Conservation (phyloP, 305 asterid species). For the Fraxinus paxiana region DNA sequence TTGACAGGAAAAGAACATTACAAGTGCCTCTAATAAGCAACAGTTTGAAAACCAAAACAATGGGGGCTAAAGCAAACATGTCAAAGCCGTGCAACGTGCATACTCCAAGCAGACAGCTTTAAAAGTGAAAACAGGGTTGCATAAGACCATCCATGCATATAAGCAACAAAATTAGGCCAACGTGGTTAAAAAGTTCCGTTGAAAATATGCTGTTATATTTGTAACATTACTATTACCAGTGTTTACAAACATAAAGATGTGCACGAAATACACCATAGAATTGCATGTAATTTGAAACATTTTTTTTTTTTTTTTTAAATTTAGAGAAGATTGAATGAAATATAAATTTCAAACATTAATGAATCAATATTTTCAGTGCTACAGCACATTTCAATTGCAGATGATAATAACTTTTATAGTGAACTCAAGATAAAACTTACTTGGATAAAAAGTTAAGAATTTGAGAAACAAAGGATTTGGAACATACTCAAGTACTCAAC, state of each 20-base stretch:
- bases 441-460: background rate
- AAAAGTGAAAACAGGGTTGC: background rate
- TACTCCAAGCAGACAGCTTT: background rate
- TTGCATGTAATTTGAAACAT: background rate
- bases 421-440: constrained; percentile 14
- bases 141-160: background rate
- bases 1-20: constrained; percentile 14
- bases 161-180: background rate
- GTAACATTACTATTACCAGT: background rate
- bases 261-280: background rate
- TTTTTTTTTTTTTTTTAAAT: background rate
- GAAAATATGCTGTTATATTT: background rate
- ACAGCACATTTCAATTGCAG: background rate
- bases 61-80: background rate
- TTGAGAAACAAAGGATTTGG: constrained; percentile 15
- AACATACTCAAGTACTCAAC: too few relatives aligned
- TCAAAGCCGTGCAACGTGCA: background rate
- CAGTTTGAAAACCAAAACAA: background rate
- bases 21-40: background rate
- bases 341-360: background rate
- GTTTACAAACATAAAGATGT: background rate
- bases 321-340: background rate
- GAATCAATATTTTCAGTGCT: background rate
- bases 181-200: background rate
- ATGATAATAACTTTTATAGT: background rate